Percentiles rank a stretch among this genome's conserved stretches.
These are phyloP conservation scores for Sphagnurus paluster DNA, from an alignment of 1,284 basidiomycete genomes.

Conservation along the genomic window DNA sequence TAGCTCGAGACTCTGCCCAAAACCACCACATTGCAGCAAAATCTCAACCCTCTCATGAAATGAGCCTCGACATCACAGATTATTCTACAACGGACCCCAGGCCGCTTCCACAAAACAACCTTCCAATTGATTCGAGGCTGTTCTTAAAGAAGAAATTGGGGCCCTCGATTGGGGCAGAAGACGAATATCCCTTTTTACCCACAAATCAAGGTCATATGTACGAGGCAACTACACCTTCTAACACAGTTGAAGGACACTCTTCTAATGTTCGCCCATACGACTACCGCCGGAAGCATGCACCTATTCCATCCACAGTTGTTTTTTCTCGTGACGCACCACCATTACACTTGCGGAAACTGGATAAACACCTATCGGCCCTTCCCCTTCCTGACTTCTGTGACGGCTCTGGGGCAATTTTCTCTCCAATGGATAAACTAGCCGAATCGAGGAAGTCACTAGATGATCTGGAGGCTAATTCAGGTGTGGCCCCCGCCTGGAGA, in stretches of 20 bases:
- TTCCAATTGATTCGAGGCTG: conserved; percentile 3
- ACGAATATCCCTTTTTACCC: conserved; percentile 5
- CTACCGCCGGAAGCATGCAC: conserved; percentile 35
- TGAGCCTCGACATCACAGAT: conserved; percentile 23
- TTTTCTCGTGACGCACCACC: conserved; percentile 58
- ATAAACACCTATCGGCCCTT: conserved; percentile 52
- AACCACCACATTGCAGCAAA: not conserved
- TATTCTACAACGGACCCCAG: conserved; percentile 1
- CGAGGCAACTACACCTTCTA: not conserved
- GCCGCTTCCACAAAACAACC: conserved; percentile 1
- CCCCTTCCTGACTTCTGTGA: conserved; percentile 38
- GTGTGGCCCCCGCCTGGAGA: conserved; percentile 49
- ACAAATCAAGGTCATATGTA: conserved; percentile 1
- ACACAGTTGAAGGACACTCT: conserved; percentile 2
- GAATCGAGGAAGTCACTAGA: conserved; percentile 49
- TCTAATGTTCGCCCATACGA: not conserved
- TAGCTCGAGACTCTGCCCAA: no score
- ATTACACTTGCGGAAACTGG: conserved; percentile 58
- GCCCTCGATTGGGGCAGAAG: not conserved
- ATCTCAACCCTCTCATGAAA: conserved; percentile 17
- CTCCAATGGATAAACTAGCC: conserved; percentile 58
- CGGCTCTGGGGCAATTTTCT: conserved; percentile 45
- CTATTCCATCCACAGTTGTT: conserved; percentile 54
- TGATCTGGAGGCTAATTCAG: conserved; percentile 58
- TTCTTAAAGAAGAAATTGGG: not conserved